Conservation (phyloP, 2,329 filamentous ascomycete genomes). For the Exophiala aquamarina region DNA sequence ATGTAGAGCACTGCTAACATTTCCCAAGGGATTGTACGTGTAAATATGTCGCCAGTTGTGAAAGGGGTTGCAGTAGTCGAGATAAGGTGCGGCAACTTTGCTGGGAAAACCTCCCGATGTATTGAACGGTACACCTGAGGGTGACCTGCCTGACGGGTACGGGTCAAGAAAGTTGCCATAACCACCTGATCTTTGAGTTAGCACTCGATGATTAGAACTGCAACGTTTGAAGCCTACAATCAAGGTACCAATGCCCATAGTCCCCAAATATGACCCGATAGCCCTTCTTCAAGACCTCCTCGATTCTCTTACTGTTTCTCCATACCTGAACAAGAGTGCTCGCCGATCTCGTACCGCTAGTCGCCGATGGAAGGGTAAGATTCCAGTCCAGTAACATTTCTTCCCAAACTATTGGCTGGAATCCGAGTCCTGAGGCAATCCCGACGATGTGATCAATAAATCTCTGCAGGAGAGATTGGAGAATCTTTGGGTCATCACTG, state of each 20-base stretch:
- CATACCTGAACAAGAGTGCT: conserved; percentile 66
- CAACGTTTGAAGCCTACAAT: conserved; percentile 22
- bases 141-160: conserved; percentile 26
- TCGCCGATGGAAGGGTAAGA: conserved; percentile 65
- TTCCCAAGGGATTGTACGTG: conserved; percentile 70
- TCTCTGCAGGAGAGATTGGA: conserved; percentile 74
- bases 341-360: neutral
- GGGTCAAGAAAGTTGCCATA: conserved; percentile 27
- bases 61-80: conserved; percentile 76
- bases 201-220: conserved; percentile 1
- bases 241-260: conserved; percentile 31
- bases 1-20: conserved; percentile 60
- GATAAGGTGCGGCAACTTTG: conserved; percentile 56
- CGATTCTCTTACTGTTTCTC: conserved; percentile 46
- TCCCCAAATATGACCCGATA: conserved; percentile 34
- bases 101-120: conserved; percentile 22
- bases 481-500: conserved; percentile 63
- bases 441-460: conserved; percentile 72
- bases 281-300: conserved; percentile 30
- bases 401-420: conserved; percentile 82
- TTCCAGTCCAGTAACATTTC: conserved; percentile 82
- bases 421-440: conserved; percentile 61
- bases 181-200: conserved; percentile 21
- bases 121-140: conserved; percentile 26
- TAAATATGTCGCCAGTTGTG: conserved; percentile 84